Conservation (phyloP, 345 rosid genomes). For the Sonneratia alba region DNA sequence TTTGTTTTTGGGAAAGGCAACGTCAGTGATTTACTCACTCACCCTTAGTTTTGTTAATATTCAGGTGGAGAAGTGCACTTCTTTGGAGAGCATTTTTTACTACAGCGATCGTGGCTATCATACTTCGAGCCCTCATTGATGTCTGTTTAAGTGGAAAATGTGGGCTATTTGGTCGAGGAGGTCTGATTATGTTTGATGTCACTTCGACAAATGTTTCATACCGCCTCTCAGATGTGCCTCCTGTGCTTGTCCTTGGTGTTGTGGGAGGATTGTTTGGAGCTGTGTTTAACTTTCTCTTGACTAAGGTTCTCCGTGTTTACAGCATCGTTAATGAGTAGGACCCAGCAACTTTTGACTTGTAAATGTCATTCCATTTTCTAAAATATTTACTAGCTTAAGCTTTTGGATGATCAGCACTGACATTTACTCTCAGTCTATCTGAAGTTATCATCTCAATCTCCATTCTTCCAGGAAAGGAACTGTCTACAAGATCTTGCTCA, state of each 20-base stretch:
- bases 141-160: constrained; percentile 74
- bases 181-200: constrained; percentile 80
- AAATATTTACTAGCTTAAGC: background rate
- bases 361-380: background rate
- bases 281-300: constrained; percentile 57
- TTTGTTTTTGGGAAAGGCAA: background rate
- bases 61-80: constrained; percentile 90
- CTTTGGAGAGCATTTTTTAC: constrained; percentile 90
- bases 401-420: background rate
- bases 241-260: constrained; percentile 70
- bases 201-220: constrained; percentile 58
- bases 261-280: constrained; percentile 88
- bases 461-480: constrained; percentile 51
- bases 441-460: constrained; percentile 9
- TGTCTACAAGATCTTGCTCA: constrained; percentile 44
- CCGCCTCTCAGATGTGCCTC: constrained; percentile 65
- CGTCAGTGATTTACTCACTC: background rate
- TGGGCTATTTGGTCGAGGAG: constrained; percentile 89
- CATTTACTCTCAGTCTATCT: background rate
- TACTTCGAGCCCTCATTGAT: constrained; percentile 81
- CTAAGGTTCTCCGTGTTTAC: constrained; percentile 65
- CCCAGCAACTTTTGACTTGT: background rate
- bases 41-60: constrained; percentile 7
- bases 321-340: constrained; percentile 66
- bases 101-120: constrained; percentile 75